These are phyloP conservation scores for Leishmania turanica DNA, from an alignment of 208 protist species.

Conservation along the genomic window DNA sequence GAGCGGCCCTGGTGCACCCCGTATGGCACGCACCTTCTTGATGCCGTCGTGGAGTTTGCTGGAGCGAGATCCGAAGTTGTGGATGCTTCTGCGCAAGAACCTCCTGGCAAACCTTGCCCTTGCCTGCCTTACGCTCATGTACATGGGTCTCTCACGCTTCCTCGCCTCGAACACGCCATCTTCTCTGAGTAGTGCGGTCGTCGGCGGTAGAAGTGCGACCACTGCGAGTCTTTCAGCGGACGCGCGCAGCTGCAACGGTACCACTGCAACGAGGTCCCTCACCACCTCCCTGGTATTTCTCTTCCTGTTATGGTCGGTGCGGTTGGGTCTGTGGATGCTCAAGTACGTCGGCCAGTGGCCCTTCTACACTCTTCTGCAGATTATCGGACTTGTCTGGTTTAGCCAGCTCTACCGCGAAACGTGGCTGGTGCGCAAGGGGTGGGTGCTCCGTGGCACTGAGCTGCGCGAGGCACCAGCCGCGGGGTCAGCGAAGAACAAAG, in stretches of 20 bases:
- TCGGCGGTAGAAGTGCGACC: background rate
- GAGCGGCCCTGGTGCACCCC: background rate
- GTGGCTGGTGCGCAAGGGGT: constrained; percentile 47
- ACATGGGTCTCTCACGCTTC: constrained; percentile 16
- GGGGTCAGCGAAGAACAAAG: background rate
- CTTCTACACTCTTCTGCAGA: constrained; percentile 41
- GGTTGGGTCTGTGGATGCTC: constrained; percentile 26
- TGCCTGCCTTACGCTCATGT: constrained; percentile 20
- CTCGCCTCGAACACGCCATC: constrained; percentile 6
- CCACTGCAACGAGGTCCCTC: background rate
- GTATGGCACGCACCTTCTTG: background rate
- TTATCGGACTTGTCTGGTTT: constrained; percentile 48
- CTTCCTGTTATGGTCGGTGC: constrained; percentile 20
- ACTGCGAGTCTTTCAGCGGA: background rate
- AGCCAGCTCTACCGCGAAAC: constrained; percentile 44
- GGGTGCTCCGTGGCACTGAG: constrained; percentile 31
- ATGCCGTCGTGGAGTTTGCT: constrained; percentile 43
- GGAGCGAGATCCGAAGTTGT: constrained; percentile 43
- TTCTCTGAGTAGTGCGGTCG: no score
- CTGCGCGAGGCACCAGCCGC: constrained; percentile 15
- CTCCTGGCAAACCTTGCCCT: constrained; percentile 34
- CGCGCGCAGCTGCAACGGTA: background rate
- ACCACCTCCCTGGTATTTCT: constrained; percentile 4
- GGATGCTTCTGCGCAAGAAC: constrained; percentile 45
- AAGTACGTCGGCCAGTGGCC: constrained; percentile 45